A percentile compares a stretch with the other conserved stretches of the same genome.
Evolutionary conservation across 345 rosid genomes (phyloP).

Genomic region (Trapa incisa): DNA sequence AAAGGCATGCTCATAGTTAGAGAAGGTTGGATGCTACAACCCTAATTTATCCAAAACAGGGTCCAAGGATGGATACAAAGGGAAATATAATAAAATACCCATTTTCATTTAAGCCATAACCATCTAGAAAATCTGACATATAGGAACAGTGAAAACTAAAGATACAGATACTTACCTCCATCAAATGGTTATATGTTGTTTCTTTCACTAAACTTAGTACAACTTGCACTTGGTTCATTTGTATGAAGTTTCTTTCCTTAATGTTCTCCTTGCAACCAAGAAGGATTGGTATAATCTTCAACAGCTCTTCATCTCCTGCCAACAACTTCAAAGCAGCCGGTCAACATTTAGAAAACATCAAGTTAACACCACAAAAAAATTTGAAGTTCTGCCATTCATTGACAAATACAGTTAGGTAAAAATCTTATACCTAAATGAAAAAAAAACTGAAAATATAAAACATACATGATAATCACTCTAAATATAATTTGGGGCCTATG

Average conservation of each 20-base stretch:
- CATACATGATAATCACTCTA: neutral
- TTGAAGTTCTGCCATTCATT: too few species aligned
- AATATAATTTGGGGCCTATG: neutral
- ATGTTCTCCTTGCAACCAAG: constrained; percentile 40
- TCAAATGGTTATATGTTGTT: constrained; percentile 74
- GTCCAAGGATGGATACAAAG: neutral
- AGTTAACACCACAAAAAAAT: neutral
- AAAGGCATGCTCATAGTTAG: neutral
- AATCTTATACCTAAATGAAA: neutral
- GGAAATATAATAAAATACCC: neutral
- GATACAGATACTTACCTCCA: constrained; percentile 51
- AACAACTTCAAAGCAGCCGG: constrained; percentile 73
- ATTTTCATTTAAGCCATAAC: neutral
- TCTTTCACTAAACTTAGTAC: constrained; percentile 50
- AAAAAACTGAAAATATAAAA: neutral
- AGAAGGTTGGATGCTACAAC: neutral
- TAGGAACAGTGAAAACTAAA: neutral
- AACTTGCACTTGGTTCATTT: constrained; percentile 20
- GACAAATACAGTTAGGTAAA: neutral
- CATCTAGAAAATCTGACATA: neutral
- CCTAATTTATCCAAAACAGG: neutral
- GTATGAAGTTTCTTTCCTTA: constrained; percentile 32
- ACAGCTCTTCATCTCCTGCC: constrained; percentile 45
- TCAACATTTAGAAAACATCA: constrained; percentile 14
- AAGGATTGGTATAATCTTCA: constrained; percentile 50